Conservation (phyloP, 2,329 filamentous ascomycete species). For the Claviceps sp. region DNA sequence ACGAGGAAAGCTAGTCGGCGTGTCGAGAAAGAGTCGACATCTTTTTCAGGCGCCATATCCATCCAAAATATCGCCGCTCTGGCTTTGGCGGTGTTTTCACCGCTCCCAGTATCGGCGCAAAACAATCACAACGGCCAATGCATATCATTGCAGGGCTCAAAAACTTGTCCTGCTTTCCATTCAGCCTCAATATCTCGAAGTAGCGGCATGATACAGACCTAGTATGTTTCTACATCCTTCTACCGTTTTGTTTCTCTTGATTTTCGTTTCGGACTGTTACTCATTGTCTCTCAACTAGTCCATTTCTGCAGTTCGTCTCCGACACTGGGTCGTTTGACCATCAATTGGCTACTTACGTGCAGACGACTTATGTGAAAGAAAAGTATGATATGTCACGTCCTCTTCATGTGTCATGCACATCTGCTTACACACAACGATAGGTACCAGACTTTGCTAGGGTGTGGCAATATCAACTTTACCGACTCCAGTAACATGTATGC, state of each 20-base stretch:
- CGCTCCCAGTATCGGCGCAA: constrained; percentile 24
- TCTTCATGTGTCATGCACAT: not conserved
- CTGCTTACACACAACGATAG: constrained; percentile 29
- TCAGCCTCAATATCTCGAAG: constrained; percentile 58
- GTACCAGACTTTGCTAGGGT: constrained; percentile 72
- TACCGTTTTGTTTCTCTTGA: not conserved
- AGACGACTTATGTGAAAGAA: constrained; percentile 57
- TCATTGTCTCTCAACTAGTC: constrained; percentile 34
- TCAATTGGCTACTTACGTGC: constrained; percentile 59
- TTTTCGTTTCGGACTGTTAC: not conserved
- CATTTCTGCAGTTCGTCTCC: constrained; percentile 75
- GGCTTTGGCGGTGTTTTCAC: constrained; percentile 14
- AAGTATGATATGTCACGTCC: constrained; percentile 42
- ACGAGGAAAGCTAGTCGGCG: not conserved
- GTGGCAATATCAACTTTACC: constrained; percentile 59
- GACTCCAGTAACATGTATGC: constrained; percentile 79
- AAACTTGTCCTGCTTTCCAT: constrained; percentile 58
- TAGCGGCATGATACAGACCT: constrained; percentile 41
- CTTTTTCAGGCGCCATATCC: not conserved
- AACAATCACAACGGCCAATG: constrained; percentile 24
- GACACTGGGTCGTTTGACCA: constrained; percentile 65
- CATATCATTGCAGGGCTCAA: constrained; percentile 59
- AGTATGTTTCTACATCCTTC: constrained; percentile 35
- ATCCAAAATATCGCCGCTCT: constrained; percentile 7
- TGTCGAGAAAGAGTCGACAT: not conserved